These are phyloP conservation scores for Nothophoma quercina DNA, from an alignment of 2,329 filamentous ascomycete genomes.

Conservation along the genomic window DNA sequence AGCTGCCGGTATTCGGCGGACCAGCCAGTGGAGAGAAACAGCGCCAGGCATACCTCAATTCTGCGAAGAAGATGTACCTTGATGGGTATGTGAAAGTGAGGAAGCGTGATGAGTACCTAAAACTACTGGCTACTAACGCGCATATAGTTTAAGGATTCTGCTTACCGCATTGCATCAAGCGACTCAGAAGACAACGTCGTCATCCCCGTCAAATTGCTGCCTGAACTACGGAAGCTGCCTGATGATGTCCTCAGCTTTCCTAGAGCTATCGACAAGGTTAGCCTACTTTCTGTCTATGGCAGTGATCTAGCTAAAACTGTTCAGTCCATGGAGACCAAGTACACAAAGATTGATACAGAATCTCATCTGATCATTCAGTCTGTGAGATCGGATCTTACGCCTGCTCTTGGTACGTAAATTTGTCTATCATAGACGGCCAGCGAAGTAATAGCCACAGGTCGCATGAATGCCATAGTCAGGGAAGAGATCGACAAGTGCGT, in stretches of 20 bases:
- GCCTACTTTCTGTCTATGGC: constrained; percentile 14
- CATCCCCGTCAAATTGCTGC: constrained; percentile 37
- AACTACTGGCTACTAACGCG: constrained; percentile 10
- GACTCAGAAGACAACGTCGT: constrained; percentile 37
- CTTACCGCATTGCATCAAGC: constrained; percentile 31
- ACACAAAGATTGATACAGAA: constrained; percentile 38
- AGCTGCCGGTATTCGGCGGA: constrained; percentile 30
- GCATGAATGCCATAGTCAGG: constrained; percentile 39
- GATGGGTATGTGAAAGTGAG: constrained; percentile 41
- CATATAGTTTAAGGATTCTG: constrained; percentile 38
- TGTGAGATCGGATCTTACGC: constrained; percentile 45
- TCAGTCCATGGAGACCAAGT: constrained; percentile 41
- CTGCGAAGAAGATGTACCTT: constrained; percentile 35
- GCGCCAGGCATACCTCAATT: constrained; percentile 29
- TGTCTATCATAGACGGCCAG: neutral
- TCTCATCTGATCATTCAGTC: constrained; percentile 25
- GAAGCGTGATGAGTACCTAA: neutral
- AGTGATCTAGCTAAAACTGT: neutral
- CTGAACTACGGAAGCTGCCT: constrained; percentile 42
- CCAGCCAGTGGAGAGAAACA: constrained; percentile 26
- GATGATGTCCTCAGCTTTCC: constrained; percentile 46
- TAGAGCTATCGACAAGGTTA: constrained; percentile 33
- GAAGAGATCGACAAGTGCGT: constrained; percentile 42
- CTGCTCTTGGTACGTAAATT: constrained; percentile 39
- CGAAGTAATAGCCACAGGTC: constrained; percentile 31